Evolutionary conservation across 2,329 filamentous ascomycete genomes (phyloP).

Genomic region (Fusarium stilboides): DNA sequence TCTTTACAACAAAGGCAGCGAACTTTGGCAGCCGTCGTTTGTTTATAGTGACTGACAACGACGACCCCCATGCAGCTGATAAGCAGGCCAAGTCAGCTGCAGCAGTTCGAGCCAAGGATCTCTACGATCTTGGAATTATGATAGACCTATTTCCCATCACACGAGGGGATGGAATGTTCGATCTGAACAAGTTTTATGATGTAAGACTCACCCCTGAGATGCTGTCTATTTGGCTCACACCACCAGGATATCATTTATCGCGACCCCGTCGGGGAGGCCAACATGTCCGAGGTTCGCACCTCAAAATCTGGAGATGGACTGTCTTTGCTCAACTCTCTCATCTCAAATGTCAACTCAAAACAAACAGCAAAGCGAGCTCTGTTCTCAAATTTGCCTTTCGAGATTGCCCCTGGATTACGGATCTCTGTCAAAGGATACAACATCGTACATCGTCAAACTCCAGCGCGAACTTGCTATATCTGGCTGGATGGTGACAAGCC

Average conservation of each 20-base stretch:
- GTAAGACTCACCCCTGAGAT: slow-evolving; percentile 62
- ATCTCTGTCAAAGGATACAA: slow-evolving; percentile 97
- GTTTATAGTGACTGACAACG: slow-evolving; percentile 97
- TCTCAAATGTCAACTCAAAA: slow-evolving; percentile 92
- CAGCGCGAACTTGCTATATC: slow-evolving; percentile 87
- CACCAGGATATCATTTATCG: slow-evolving; percentile 90
- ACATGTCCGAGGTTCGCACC: slow-evolving; percentile 67
- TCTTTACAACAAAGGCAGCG: slow-evolving; percentile 94
- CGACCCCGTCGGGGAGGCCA: slow-evolving; percentile 78
- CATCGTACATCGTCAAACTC: slow-evolving; percentile 85
- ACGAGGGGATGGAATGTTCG: slow-evolving; percentile 78
- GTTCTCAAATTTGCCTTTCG: slow-evolving; percentile 89
- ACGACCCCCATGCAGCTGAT: slow-evolving; percentile 83
- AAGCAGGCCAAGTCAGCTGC: slow-evolving; percentile 83
- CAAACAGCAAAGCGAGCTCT: slow-evolving; percentile 87
- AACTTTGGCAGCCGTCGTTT: slow-evolving; percentile 93
- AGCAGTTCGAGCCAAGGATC: slow-evolving; percentile 89
- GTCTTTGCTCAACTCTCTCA: slow-evolving; percentile 81
- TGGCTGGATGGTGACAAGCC: slow-evolving; percentile 89
- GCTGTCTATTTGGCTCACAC: slow-evolving; percentile 7
- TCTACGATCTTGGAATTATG: slow-evolving; percentile 92
- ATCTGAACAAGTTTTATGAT: slow-evolving; percentile 91
- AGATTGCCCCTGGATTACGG: slow-evolving; percentile 85
- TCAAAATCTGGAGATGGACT: slow-evolving; percentile 82
- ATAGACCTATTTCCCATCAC: slow-evolving; percentile 96